Percentiles rank a stretch among this genome's conserved stretches.
phyloP scores from a whole-genome alignment of 2,329 filamentous ascomycete genomes.

The Alternaria novae-zelandiae region DNA sequence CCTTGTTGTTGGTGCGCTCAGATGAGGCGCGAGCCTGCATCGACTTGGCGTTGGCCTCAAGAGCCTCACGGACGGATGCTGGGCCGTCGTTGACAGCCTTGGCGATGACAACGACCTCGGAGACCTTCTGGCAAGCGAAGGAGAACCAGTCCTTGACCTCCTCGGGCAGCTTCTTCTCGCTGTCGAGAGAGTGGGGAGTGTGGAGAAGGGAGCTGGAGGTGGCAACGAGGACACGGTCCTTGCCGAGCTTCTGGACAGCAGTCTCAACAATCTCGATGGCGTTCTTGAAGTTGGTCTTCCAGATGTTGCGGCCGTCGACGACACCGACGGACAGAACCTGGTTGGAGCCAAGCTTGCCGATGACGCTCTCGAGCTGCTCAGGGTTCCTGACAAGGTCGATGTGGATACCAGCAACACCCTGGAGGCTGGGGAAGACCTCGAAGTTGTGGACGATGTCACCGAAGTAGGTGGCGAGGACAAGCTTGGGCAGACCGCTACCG shows the following conservation, averaged over 20 bases:
- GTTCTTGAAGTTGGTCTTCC: conserved; percentile 99
- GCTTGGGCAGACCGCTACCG: conserved; percentile 81
- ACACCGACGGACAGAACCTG: conserved; percentile 94
- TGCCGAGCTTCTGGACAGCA: conserved; percentile 93
- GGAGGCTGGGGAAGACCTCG: conserved; percentile 77
- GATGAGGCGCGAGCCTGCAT: conserved; percentile 90
- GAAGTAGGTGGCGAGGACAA: conserved; percentile 96
- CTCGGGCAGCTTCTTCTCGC: conserved; percentile 96
- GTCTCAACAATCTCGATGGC: conserved; percentile 90
- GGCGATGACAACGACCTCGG: conserved; percentile 89
- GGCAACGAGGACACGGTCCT: conserved; percentile 95
- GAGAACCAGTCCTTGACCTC: conserved; percentile 99
- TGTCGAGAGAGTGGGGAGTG: conserved; percentile 95
- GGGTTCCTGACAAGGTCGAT: conserved; percentile 97
- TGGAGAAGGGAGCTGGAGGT: conserved; percentile 98
- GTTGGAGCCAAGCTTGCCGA: conserved; percentile 81
- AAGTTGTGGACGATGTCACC: conserved; percentile 99
- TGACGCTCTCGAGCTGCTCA: conserved; percentile 90
- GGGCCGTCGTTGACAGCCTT: conserved; percentile 96
- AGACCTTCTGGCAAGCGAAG: conserved; percentile 93
- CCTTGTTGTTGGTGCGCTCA: conserved; percentile 93
- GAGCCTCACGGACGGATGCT: conserved; percentile 81
- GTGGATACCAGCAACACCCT: conserved; percentile 83
- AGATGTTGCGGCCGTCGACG: conserved; percentile 99
- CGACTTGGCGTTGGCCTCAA: conserved; percentile 97